Conservation (phyloP, 2,329 filamentous ascomycete species). For the Aotearoamyces nothofagi region DNA sequence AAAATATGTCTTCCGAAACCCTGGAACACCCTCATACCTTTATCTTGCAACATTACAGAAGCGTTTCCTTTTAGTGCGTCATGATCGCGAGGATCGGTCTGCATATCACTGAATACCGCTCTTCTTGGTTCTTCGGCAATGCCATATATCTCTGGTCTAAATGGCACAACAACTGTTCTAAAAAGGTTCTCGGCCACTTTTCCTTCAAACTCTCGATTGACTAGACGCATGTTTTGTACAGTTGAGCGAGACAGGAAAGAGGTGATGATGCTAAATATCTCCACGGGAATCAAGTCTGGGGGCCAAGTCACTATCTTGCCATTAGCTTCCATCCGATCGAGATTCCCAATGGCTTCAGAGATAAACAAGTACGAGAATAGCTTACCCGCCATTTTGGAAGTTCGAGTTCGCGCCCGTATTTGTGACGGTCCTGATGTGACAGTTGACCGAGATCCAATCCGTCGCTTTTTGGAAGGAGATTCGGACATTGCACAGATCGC, state of each 20-base stretch:
- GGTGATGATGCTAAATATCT: slow-evolving; percentile 44
- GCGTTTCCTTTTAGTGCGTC: slow-evolving; percentile 6
- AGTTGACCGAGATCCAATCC: no score
- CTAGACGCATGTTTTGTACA: slow-evolving; percentile 44
- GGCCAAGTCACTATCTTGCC: slow-evolving; percentile 21
- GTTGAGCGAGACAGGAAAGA: slow-evolving; percentile 38
- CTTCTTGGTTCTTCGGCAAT: slow-evolving; percentile 23
- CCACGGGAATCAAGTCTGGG: slow-evolving; percentile 33
- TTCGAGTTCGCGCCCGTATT: no score
- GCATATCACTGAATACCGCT: slow-evolving; percentile 15
- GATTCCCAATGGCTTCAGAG: no score
- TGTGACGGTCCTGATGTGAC: no score
- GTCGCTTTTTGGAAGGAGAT: no score
- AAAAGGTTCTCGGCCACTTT: slow-evolving; percentile 44
- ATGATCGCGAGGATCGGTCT: slow-evolving; percentile 6
- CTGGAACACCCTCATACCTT: slow-evolving; percentile 44
- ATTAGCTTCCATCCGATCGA: no score
- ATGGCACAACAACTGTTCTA: slow-evolving; percentile 47
- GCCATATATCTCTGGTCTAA: slow-evolving; percentile 47
- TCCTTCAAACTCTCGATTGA: slow-evolving; percentile 40
- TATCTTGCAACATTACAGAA: slow-evolving; percentile 20
- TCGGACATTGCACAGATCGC: no score
- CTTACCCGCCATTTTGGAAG: no score
- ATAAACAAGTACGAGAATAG: no score
- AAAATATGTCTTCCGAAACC: slow-evolving; percentile 44